Evolutionary conservation across 768 basidiomycete genomes (phyloP).

Genomic region (Russula lepida): DNA sequence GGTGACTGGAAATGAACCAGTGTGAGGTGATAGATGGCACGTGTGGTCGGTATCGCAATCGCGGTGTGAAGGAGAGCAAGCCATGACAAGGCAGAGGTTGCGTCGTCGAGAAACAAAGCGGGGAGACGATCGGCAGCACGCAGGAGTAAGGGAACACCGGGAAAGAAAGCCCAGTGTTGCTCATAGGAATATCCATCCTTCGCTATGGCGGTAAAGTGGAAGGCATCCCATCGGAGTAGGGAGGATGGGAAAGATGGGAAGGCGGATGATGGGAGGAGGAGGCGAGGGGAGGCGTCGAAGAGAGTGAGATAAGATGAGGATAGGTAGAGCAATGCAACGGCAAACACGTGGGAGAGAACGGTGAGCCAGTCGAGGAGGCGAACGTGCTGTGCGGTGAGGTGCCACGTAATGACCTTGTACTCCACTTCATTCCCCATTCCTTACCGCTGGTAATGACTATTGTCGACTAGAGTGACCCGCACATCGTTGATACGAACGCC

Average conservation of each 20-base stretch:
- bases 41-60: constrained; percentile 34
- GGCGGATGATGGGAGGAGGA: background rate
- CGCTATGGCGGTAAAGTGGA: constrained; percentile 74
- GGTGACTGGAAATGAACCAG: constrained; percentile 46
- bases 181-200: constrained; percentile 53
- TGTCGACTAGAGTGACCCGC: no score
- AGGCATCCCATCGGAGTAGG: constrained; percentile 77
- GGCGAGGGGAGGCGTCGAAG: constrained; percentile 18
- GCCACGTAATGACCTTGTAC: no score
- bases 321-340: constrained; percentile 5
- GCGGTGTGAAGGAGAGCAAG: constrained; percentile 31
- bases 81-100: constrained; percentile 3
- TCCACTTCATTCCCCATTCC: no score
- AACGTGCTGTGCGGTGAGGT: background rate
- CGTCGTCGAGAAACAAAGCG: background rate
- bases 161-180: constrained; percentile 83
- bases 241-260: constrained; percentile 21
- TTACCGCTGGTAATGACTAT: no score
- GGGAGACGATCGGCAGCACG: constrained; percentile 21
- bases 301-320: constrained; percentile 10
- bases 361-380: constrained; percentile 13
- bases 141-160: constrained; percentile 54
- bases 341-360: constrained; percentile 7
- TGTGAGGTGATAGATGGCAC: constrained; percentile 51
- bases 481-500: no score